A percentile compares a stretch with the other conserved stretches of the same genome.
phyloP scores from a whole-genome alignment of 345 rosid species.

The Eutrema japonicum region DNA sequence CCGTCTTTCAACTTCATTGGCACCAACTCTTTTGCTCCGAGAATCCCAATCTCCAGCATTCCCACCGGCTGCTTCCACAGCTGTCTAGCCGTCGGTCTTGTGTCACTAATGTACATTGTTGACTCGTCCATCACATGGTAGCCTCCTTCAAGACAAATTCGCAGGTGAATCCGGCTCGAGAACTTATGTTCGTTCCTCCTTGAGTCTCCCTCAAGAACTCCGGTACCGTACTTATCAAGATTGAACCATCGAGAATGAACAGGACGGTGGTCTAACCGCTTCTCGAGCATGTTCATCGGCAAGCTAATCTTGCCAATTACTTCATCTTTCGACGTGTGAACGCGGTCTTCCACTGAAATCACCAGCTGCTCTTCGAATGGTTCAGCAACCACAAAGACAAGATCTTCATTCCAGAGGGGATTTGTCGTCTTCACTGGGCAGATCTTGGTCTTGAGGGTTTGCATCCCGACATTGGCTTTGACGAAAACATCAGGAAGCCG shows the following conservation, averaged over 20 bases:
- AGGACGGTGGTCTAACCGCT: slow-evolving; percentile 81
- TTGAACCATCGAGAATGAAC: slow-evolving; percentile 89
- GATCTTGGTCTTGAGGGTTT: slow-evolving; percentile 63
- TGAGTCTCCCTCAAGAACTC: slow-evolving; percentile 64
- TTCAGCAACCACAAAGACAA: slow-evolving; percentile 90
- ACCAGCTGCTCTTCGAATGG: slow-evolving; percentile 86
- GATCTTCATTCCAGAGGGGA: slow-evolving; percentile 83
- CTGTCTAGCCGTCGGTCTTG: slow-evolving; percentile 83
- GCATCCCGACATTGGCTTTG: slow-evolving; percentile 81
- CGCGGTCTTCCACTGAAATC: slow-evolving; percentile 69
- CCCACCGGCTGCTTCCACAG: slow-evolving; percentile 86
- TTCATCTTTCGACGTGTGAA: slow-evolving; percentile 68
- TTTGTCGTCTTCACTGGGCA: slow-evolving; percentile 56
- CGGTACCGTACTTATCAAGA: slow-evolving; percentile 80
- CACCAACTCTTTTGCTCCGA: slow-evolving; percentile 68
- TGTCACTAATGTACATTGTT: slow-evolving; percentile 83
- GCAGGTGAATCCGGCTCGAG: slow-evolving; percentile 75
- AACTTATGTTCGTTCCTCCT: slow-evolving; percentile 81
- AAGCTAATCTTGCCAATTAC: slow-evolving; percentile 65
- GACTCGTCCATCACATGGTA: slow-evolving; percentile 95
- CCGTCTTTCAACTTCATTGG: slow-evolving; percentile 84
- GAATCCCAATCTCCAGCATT: slow-evolving; percentile 73
- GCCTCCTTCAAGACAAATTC: slow-evolving; percentile 91
- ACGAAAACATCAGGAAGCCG: slow-evolving; percentile 74
- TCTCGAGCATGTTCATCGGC: slow-evolving; percentile 63